Evolutionary conservation across 345 rosid species (phyloP).

Genomic region (Moringa oleifera): DNA sequence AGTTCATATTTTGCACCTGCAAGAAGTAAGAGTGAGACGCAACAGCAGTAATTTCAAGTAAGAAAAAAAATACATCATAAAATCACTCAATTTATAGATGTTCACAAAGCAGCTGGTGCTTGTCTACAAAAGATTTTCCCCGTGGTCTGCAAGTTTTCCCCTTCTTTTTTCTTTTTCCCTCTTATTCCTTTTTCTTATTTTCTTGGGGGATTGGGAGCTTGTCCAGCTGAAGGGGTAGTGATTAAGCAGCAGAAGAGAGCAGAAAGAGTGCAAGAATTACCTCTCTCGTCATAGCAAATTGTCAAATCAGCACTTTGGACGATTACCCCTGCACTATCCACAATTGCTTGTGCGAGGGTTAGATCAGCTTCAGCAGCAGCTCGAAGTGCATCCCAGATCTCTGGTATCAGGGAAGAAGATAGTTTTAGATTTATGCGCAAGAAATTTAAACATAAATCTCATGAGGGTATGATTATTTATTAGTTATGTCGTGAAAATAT

Average conservation of each 20-base stretch:
- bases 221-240: not conserved
- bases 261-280: constrained; percentile 18
- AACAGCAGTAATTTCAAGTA: constrained; percentile 5
- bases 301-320: constrained; percentile 79
- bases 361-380: constrained; percentile 84
- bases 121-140: too few species aligned
- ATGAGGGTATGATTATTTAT: too few species aligned
- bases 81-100: too few species aligned
- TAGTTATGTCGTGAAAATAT: constrained; percentile 3
- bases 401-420: constrained; percentile 23
- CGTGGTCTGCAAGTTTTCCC: too few species aligned
- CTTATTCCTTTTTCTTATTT: too few species aligned
- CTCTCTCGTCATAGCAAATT: constrained; percentile 84
- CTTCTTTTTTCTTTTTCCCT: too few species aligned
- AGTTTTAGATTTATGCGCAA: not conserved
- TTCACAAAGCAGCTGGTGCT: too few species aligned
- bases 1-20: constrained; percentile 94
- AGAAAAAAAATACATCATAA: too few species aligned
- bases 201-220: too few species aligned
- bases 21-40: constrained; percentile 6
- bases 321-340: constrained; percentile 85
- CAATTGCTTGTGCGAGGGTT: constrained; percentile 66
- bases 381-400: constrained; percentile 93
- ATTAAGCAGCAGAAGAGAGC: not conserved
- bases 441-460: not conserved